phyloP scores from a whole-genome alignment of 768 basidiomycete species.

The Naganishia antarctica region DNA sequence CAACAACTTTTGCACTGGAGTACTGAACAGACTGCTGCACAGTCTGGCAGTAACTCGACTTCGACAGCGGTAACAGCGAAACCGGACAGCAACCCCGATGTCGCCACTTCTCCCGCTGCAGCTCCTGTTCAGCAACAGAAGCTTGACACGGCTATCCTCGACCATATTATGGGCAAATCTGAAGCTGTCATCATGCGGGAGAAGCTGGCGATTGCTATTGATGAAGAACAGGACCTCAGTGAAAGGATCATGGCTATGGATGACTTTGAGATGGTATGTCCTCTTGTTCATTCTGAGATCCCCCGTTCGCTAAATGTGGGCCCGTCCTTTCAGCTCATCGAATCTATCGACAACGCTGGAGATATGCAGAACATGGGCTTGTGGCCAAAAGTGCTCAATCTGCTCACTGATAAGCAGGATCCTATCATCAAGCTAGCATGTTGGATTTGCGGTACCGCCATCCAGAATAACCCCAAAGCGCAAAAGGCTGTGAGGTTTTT shows the following conservation, averaged over 20 bases:
- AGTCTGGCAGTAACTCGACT: not conserved
- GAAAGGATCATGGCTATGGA: conserved; percentile 48
- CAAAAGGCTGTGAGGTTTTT: conserved; percentile 46
- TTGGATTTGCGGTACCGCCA: conserved; percentile 50
- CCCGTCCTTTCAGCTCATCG: too few relatives aligned
- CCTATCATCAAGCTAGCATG: conserved; percentile 41
- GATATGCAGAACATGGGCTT: conserved; percentile 47
- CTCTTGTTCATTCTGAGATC: too few relatives aligned
- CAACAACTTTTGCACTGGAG: conserved; percentile 18
- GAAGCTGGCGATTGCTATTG: conserved; percentile 45
- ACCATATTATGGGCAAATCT: conserved; percentile 49
- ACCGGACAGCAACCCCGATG: not conserved
- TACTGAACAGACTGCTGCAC: not conserved
- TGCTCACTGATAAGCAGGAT: conserved; percentile 39
- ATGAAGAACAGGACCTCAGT: conserved; percentile 39
- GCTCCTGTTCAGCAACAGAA: conserved; percentile 28
- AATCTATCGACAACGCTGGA: conserved; percentile 50
- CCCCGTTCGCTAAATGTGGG: too few relatives aligned
- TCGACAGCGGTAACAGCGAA: conserved; percentile 9
- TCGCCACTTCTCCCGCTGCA: not conserved
- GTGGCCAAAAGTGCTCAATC: conserved; percentile 44
- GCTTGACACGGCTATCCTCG: conserved; percentile 44
- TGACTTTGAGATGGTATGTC: conserved; percentile 50
- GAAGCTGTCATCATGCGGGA: conserved; percentile 49
- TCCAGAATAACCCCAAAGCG: conserved; percentile 50